A percentile compares a stretch with the other conserved stretches of the same genome.
These are phyloP conservation scores for Ceratocystis eucalypticola DNA, from an alignment of 2,329 filamentous ascomycete species.

Conservation along the genomic window DNA sequence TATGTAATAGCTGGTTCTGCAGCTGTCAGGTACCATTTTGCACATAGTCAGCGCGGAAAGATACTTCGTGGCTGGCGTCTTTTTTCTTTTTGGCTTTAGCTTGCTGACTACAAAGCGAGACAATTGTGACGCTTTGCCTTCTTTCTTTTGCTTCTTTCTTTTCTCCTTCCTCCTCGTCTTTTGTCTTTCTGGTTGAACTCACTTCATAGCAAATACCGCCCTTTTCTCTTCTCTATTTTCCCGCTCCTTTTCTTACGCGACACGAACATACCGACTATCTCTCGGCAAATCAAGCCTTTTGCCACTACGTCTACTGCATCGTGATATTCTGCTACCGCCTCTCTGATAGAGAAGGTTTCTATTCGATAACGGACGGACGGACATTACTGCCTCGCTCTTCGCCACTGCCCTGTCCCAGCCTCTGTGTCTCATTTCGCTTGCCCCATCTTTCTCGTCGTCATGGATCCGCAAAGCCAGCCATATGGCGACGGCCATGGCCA, in stretches of 20 bases:
- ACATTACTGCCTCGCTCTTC: not conserved
- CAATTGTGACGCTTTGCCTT: not conserved
- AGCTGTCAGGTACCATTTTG: not conserved
- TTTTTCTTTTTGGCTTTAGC: not conserved
- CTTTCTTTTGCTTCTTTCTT: not conserved
- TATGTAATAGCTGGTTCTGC: not conserved
- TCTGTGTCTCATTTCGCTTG: not conserved
- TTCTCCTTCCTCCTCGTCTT: not conserved
- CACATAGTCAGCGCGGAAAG: not conserved
- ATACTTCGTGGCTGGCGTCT: not conserved
- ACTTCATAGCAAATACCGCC: not conserved
- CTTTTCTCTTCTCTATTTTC: not conserved
- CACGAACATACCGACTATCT: no score
- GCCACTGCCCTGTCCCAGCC: not conserved
- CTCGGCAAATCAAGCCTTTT: not conserved
- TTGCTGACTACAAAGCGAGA: conserved; percentile 4
- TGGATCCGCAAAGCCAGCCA: conserved; percentile 5
- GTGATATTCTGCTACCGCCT: not conserved
- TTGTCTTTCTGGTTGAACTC: not conserved
- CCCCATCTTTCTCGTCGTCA: not conserved
- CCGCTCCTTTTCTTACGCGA: no score
- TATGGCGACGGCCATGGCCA: not conserved
- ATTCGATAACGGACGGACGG: not conserved
- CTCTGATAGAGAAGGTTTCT: not conserved
- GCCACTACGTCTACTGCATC: not conserved